Conservation (phyloP, 257 asterid genomes). For the Solanum dulcamara region DNA sequence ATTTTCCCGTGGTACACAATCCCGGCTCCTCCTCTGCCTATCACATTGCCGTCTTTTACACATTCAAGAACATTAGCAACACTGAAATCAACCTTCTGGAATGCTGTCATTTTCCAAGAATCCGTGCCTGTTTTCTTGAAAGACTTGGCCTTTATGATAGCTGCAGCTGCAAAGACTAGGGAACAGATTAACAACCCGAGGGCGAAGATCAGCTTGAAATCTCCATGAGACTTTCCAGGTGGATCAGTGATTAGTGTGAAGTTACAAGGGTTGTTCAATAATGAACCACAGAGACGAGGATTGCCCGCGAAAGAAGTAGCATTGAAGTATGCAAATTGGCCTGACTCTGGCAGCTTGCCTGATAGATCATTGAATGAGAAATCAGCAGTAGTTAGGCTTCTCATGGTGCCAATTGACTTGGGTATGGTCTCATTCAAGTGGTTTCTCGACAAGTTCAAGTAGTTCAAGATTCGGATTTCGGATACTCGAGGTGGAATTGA, state of each 20-base stretch:
- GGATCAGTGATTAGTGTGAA: conserved; percentile 4
- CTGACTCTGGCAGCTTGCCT: conserved; percentile 74
- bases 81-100: conserved; percentile 64
- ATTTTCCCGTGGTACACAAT: conserved; percentile 74
- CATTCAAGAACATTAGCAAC: conserved; percentile 70
- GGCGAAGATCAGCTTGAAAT: conserved; percentile 71
- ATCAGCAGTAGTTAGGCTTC: conserved; percentile 86
- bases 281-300: conserved; percentile 65
- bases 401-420: conserved; percentile 48
- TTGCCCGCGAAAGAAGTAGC: conserved; percentile 67
- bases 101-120: conserved; percentile 83
- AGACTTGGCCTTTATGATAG: conserved; percentile 63
- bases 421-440: conserved; percentile 57
- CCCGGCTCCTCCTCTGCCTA: conserved; percentile 96
- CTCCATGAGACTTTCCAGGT: conserved; percentile 26
- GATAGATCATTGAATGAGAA: conserved; percentile 82
- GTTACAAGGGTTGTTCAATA: conserved; percentile 61
- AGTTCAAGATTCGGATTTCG: conserved; percentile 52
- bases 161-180: conserved; percentile 54
- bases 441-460: conserved; percentile 74
- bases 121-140: conserved; percentile 45
- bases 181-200: conserved; percentile 70
- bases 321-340: conserved; percentile 72
- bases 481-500: conserved; percentile 59
- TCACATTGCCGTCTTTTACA: conserved; percentile 78